Evolutionary conservation across 192 early-diverging fungal species (phyloP).

Genomic region (Chytriomyces hyalinus): DNA sequence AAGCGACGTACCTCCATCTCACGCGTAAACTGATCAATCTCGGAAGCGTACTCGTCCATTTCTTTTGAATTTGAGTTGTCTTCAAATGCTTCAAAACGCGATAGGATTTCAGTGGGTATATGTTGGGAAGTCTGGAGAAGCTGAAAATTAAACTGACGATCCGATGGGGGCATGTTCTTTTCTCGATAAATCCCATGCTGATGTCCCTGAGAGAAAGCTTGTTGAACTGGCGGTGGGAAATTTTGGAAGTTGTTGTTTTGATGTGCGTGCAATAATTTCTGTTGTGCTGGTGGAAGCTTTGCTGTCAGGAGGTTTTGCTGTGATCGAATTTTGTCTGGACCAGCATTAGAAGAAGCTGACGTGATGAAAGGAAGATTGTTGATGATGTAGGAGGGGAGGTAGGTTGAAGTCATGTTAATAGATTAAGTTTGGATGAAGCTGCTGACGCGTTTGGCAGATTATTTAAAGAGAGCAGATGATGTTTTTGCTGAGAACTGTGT

Average conservation of each 20-base stretch:
- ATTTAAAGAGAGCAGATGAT: not conserved
- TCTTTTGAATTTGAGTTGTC: conserved; percentile 12
- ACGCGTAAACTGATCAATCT: conserved; percentile 10
- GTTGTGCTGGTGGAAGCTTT: not conserved
- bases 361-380: conserved; percentile 27
- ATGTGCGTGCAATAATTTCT: not conserved
- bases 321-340: too few relatives aligned
- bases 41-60: conserved; percentile 17
- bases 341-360: not conserved
- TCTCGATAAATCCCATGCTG: not conserved
- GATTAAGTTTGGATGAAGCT: not conserved
- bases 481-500: not conserved
- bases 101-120: not conserved
- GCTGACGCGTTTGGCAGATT: too few relatives aligned
- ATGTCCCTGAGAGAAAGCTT: not conserved
- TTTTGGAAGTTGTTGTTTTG: not conserved
- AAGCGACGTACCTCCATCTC: conserved; percentile 28
- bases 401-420: conserved; percentile 15
- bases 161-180: not conserved
- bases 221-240: not conserved
- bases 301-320: not conserved
- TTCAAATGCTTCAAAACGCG: conserved; percentile 21
- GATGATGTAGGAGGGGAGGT: conserved; percentile 11
- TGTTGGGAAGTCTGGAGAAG: not conserved
- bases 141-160: not conserved